phyloP scores from a whole-genome alignment of 768 basidiomycete species.

The Lepiota venenata region DNA sequence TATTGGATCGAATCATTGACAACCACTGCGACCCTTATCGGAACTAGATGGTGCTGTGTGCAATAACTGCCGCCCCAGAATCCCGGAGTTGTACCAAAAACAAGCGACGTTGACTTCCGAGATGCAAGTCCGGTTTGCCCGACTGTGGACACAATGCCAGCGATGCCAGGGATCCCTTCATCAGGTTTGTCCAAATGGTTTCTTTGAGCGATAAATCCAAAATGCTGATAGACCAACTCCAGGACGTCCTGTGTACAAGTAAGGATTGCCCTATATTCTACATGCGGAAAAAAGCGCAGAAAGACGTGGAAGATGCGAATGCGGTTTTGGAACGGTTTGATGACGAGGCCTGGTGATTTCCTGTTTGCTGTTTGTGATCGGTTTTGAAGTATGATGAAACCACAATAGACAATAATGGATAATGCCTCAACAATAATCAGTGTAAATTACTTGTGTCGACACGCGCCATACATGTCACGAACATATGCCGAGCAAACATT shows the following conservation, averaged over 20 bases:
- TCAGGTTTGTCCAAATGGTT: conserved; percentile 49
- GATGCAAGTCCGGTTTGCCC: conserved; percentile 87
- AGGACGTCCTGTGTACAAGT: conserved; percentile 96
- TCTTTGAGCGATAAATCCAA: not conserved
- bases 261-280: conserved; percentile 99
- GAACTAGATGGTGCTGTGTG: conserved; percentile 85
- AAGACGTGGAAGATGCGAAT: conserved; percentile 90
- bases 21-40: not conserved
- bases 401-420: no score
- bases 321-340: conserved; percentile 83
- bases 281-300: conserved; percentile 97
- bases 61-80: conserved; percentile 82
- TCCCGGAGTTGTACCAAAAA: conserved; percentile 91
- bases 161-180: conserved; percentile 98
- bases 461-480: no score
- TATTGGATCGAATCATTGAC: no score
- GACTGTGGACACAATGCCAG: conserved; percentile 98
- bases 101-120: conserved; percentile 74
- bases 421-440: no score
- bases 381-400: not conserved
- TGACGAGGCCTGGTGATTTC: conserved; percentile 59
- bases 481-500: no score
- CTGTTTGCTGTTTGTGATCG: not conserved
- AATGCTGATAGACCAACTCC: not conserved
- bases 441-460: no score